Evolutionary conservation across 2,329 filamentous ascomycete species (phyloP).

Genomic region (Calonectria hawksworthii): DNA sequence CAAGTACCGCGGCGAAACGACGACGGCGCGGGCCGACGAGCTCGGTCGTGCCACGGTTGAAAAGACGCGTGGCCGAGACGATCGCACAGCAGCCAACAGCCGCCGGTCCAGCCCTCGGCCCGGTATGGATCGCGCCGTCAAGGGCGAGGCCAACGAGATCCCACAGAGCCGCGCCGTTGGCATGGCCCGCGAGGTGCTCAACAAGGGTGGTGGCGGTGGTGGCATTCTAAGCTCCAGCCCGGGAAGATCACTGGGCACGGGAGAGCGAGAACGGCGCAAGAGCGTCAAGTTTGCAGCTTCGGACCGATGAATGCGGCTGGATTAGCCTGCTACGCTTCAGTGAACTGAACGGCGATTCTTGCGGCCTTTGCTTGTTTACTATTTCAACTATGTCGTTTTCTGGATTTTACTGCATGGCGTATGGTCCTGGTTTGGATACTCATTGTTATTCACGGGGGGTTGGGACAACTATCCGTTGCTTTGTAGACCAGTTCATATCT

Average conservation of each 20-base stretch:
- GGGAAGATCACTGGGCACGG: slow-evolving; percentile 51
- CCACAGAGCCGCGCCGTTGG: slow-evolving; percentile 73
- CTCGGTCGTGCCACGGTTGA: slow-evolving; percentile 63
- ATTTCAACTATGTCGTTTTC: not conserved
- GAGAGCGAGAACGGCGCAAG: slow-evolving; percentile 70
- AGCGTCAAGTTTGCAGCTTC: slow-evolving; percentile 73
- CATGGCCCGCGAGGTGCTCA: slow-evolving; percentile 68
- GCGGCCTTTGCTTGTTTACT: not conserved
- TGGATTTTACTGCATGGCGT: slow-evolving; percentile 7
- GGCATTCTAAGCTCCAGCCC: slow-evolving; percentile 66
- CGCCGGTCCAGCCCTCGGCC: slow-evolving; percentile 48
- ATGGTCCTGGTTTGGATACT: slow-evolving; percentile 4
- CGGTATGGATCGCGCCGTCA: slow-evolving; percentile 45
- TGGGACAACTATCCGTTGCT: not conserved
- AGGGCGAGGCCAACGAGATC: slow-evolving; percentile 67
- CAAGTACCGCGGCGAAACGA: slow-evolving; percentile 64
- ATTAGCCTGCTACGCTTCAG: not conserved
- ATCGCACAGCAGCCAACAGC: slow-evolving; percentile 42
- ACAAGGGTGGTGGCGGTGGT: slow-evolving; percentile 46
- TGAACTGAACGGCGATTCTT: too few relatives aligned
- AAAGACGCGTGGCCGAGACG: slow-evolving; percentile 46
- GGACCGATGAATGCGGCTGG: slow-evolving; percentile 35
- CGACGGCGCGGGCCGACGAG: slow-evolving; percentile 64
- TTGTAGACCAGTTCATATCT: not conserved
- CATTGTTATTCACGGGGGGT: not conserved